Base-by-base conservation (phyloP, 257 asterid species). In the Echium plantagineum region DNA sequence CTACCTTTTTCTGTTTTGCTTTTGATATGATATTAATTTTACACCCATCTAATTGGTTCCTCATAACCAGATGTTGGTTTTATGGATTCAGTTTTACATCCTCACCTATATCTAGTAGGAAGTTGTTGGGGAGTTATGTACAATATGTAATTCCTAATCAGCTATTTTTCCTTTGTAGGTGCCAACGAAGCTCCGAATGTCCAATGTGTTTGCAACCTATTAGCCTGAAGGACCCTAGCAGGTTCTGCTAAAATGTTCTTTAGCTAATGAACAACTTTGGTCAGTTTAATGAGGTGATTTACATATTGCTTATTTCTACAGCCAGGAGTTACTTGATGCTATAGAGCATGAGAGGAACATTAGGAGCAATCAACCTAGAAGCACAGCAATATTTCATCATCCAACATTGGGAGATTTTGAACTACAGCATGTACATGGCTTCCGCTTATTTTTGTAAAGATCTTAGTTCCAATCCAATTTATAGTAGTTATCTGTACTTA, bases 201-300 rank as follows among this genome's bases (percentile, higher is more conserved):
- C 96, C 98, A 57, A 91, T 91, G 98, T 91, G 98, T 70, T 91
- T 94, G 96, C 96, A 80, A 77, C 26, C 74, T 62, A 71, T 91
- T 77, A 84, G 90, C 72, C 77, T 91, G 81, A 83, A 91, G 69
- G 98, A 91, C 78, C 81, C 91, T 58, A 18, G 69, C 16, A 84
- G 95, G 98, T 88, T 61, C 22, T 17, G 60, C 21, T 46, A 24
- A 59, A 9, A 51, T 30, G 60, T 18, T n/a, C 57, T 56, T 59
- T 42, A 9, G 18, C 35, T 12, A 46, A 16, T 67, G 21, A 5
- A n/a, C 60, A 58, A n/a, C 49, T 46, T 21, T 48, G 70, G 28
- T 30, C 5, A 61, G 26, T 55, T 62, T 47, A 3, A 3, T 57
- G 17, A 53, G 19, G 22, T 24, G 7, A 60, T 49, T 7, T 21